Base-by-base conservation (phyloP, 352 stramenopile genomes). In the Globisporangium perplexum region DNA sequence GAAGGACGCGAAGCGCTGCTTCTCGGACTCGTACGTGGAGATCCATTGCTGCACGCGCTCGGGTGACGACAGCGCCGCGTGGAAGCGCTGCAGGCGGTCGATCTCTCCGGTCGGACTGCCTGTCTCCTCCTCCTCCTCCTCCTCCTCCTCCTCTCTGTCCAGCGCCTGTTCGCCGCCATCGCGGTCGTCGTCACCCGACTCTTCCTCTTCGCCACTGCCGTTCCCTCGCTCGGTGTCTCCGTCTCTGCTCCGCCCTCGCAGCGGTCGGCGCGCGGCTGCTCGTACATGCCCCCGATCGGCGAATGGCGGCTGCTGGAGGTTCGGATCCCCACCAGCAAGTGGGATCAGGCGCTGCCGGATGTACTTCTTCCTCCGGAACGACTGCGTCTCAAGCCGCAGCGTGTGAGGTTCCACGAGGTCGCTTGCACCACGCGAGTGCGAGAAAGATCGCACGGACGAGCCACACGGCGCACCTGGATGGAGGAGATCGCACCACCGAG, bases 31-130 rank as follows among this genome's bases (percentile, higher is more conserved):
- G 59, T 93, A 93, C 23, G 67, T 77, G 12, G 63, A 56, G 35
- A 93, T 84, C 83, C 83, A 93, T 20, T 74, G 58, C 24, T 74
- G 59, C 2, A 91, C 59, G n/a, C 61, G 72, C 35, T 84, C 65
- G 6, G 52, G 54, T 4, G 78, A 78, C 31, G 65, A 50, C 18
- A 84, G 53, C 20, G 66, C 57, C 10, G 69, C 75, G 45, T 81
- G 57, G 24, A 83, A 53, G 15, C 53, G 69, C 50, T 76, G 64
- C 36, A 88, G 55, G 0, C 69, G 55, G n/a, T 58, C 62, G 30
- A 85, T 58, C 15, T 69, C 65, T 0, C 52, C 30, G 3, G 47
- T 24, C 4, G 20, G 6, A 11, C 18, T 51, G 15, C 22, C 26
- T 4, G 47, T 35, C 1, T 47, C 47, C 2, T 17, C 12, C 20